Evolutionary conservation across 2,329 filamentous ascomycete species (phyloP).

Genomic region (Triangularia verruculosa): DNA sequence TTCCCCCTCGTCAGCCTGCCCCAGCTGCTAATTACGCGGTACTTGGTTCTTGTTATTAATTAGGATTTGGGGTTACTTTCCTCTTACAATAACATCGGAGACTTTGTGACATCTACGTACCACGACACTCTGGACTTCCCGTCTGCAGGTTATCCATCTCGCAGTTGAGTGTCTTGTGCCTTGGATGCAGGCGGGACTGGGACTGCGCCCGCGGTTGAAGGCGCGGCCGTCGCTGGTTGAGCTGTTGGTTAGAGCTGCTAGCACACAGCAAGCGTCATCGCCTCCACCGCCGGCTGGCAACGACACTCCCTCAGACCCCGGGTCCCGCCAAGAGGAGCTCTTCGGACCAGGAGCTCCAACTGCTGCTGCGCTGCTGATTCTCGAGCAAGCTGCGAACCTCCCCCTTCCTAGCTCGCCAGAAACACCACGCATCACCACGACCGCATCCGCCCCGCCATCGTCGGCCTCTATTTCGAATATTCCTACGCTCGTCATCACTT

Average conservation of each 20-base stretch:
- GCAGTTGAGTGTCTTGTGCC: constrained; percentile 31
- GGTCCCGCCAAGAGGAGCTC: constrained; percentile 31
- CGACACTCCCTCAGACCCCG: constrained; percentile 13
- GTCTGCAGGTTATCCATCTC: neutral
- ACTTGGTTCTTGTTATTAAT: neutral
- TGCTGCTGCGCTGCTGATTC: constrained; percentile 30
- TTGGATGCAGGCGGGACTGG: constrained; percentile 46
- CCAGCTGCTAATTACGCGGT: neutral
- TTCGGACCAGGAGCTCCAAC: constrained; percentile 12
- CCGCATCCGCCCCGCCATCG: constrained; percentile 16
- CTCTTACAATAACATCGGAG: neutral
- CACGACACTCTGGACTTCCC: neutral
- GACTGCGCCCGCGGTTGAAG: constrained; percentile 49
- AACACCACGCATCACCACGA: constrained; percentile 14
- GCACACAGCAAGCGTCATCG: constrained; percentile 27
- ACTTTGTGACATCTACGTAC: neutral
- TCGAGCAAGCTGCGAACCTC: constrained; percentile 29
- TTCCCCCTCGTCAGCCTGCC: neutral
- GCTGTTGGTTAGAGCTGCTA: constrained; percentile 39
- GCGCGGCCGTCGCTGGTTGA: constrained; percentile 54
- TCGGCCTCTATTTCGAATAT: constrained; percentile 12
- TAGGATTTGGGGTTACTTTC: neutral
- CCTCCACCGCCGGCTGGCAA: constrained; percentile 27
- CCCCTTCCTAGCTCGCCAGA: constrained; percentile 28
- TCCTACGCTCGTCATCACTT: constrained; percentile 26